A percentile compares a stretch with the other conserved stretches of the same genome.
phyloP scores from a whole-genome alignment of 768 basidiomycete genomes.

The Auricularia sp. region DNA sequence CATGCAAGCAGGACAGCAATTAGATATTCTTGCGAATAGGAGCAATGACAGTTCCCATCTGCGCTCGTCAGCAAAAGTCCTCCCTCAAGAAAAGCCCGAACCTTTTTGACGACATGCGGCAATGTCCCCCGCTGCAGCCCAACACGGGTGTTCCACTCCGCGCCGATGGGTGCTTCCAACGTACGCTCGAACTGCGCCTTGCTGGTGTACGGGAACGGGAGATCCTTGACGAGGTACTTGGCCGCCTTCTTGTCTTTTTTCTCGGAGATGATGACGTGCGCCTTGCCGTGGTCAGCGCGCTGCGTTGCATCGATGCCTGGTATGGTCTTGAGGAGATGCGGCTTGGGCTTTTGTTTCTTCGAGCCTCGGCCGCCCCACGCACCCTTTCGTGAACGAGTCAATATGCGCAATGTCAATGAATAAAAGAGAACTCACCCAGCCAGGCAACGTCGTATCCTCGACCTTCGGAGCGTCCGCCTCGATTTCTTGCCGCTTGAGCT shows the following conservation, averaged over 20 bases:
- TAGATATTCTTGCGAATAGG: slow-evolving; percentile 10
- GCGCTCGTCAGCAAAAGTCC: background rate
- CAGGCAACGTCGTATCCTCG: slow-evolving; percentile 83
- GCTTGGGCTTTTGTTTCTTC: slow-evolving; percentile 48
- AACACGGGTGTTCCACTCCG: slow-evolving; percentile 88
- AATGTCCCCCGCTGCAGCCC: slow-evolving; percentile 77
- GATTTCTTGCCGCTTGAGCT: slow-evolving; percentile 71
- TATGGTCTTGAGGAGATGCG: slow-evolving; percentile 68
- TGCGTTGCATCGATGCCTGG: slow-evolving; percentile 69
- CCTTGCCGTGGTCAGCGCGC: slow-evolving; percentile 76
- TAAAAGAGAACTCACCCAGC: slow-evolving; percentile 62
- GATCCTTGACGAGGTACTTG: slow-evolving; percentile 81
- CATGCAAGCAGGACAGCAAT: background rate
- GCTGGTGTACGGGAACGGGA: slow-evolving; percentile 92
- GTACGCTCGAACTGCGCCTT: slow-evolving; percentile 84
- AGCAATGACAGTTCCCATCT: slow-evolving; percentile 19
- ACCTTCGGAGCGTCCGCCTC: slow-evolving; percentile 80
- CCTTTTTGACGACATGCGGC: slow-evolving; percentile 84
- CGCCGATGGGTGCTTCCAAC: slow-evolving; percentile 72
- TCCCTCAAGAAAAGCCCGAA: slow-evolving; percentile 19
- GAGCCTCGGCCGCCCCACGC: slow-evolving; percentile 83
- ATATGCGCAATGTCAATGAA: background rate
- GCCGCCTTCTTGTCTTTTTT: slow-evolving; percentile 88
- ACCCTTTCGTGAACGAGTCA: slow-evolving; percentile 41
- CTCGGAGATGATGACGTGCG: slow-evolving; percentile 92